A percentile compares a stretch with the other conserved stretches of the same genome.
Evolutionary conservation across 2,329 filamentous ascomycete genomes (phyloP).

Genomic region (Cladosporium velox): DNA sequence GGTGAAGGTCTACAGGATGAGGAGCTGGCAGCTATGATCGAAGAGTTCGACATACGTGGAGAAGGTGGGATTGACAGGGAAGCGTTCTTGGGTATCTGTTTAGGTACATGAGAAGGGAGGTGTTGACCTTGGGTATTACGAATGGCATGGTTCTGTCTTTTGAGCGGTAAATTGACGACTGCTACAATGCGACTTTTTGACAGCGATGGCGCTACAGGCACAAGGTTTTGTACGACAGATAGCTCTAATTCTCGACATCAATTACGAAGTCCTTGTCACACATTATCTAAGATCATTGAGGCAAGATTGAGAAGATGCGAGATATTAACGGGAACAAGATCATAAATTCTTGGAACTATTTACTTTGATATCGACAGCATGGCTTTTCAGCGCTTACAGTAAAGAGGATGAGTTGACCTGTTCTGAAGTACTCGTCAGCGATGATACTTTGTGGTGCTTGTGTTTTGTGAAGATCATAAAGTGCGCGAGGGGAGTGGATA

Average conservation of each 20-base stretch:
- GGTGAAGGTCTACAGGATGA: constrained; percentile 92
- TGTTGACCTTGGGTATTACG: neutral
- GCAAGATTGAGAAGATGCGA: neutral
- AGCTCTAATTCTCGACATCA: neutral
- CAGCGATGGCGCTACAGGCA: constrained; percentile 10
- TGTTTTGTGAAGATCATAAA: neutral
- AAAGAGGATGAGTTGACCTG: neutral
- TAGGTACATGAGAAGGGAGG: constrained; percentile 40
- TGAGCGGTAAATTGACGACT: neutral
- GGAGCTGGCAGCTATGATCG: constrained; percentile 93
- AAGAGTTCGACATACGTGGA: constrained; percentile 93
- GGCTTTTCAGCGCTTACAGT: constrained; percentile 14
- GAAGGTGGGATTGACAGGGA: constrained; percentile 73
- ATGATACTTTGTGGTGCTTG: neutral
- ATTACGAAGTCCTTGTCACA: neutral
- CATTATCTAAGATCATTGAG: neutral
- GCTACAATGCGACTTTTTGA: neutral
- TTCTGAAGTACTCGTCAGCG: constrained; percentile 14
- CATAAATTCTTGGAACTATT: neutral
- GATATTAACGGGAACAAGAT: neutral
- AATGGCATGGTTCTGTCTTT: neutral
- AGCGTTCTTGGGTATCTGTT: constrained; percentile 67
- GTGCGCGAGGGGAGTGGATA: constrained; percentile 2
- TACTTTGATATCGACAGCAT: neutral
- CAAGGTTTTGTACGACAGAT: neutral